phyloP scores from a whole-genome alignment of 129 eudicot genomes.

The Helianthus tuberosus region DNA sequence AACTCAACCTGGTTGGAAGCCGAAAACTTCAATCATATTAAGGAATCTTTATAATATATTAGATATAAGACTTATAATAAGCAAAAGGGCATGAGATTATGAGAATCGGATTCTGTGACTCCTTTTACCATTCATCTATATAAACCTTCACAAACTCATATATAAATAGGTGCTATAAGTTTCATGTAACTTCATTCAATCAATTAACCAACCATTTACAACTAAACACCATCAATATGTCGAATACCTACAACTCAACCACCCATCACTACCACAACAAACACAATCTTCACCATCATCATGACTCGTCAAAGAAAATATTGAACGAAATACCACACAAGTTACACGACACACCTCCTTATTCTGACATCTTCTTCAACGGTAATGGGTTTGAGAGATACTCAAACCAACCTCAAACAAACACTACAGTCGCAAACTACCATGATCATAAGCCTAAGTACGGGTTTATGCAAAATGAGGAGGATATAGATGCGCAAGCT shows the following conservation, averaged over 20 bases:
- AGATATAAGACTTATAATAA: constrained; percentile 10
- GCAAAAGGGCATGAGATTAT: not conserved
- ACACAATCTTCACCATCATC: constrained; percentile 8
- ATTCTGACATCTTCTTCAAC: constrained; percentile 27
- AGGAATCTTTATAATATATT: not conserved
- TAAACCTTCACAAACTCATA: not conserved
- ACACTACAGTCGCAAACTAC: constrained; percentile 14
- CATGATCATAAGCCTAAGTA: not conserved
- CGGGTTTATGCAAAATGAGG: not conserved
- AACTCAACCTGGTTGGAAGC: too few species aligned
- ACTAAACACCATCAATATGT: constrained; percentile 16
- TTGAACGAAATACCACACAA: constrained; percentile 34
- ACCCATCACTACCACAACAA: not conserved
- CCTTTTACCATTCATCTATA: not conserved
- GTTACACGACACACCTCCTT: constrained; percentile 42
- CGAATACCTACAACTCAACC: constrained; percentile 16
- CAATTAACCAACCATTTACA: not conserved
- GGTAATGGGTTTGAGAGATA: constrained; percentile 26
- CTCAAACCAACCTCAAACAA: constrained; percentile 19
- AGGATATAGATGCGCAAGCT: constrained; percentile 60
- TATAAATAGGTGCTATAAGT: not conserved
- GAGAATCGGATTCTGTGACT: constrained; percentile 11
- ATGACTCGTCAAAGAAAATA: constrained; percentile 14
- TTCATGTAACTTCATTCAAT: constrained; percentile 11
- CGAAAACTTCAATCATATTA: too few species aligned